Conservation (phyloP, 169 alveolate genomes). For the Plasmodium yoelii region DNA sequence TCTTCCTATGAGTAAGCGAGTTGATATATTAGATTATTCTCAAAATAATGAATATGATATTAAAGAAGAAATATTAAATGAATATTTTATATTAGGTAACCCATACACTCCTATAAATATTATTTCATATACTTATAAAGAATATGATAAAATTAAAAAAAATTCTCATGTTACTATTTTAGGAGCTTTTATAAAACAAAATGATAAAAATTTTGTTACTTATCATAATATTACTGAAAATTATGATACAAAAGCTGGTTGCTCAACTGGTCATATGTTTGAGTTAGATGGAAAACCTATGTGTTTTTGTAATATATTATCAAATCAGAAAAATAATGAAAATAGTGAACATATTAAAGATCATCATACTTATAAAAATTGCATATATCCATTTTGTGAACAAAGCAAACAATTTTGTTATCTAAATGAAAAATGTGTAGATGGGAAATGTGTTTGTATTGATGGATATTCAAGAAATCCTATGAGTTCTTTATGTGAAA, state of each 20-base stretch:
- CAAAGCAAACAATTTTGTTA: slow-evolving; percentile 47
- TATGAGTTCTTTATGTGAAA: slow-evolving; percentile 70
- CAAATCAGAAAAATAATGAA: background rate
- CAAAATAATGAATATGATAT: slow-evolving; percentile 70
- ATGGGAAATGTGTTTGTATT: slow-evolving; percentile 72
- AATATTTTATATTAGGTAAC: slow-evolving; percentile 66
- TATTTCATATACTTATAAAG: slow-evolving; percentile 34
- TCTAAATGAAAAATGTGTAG: slow-evolving; percentile 57
- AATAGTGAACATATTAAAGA: background rate
- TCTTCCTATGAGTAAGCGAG: slow-evolving; percentile 55
- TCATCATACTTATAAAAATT: background rate
- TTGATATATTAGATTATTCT: slow-evolving; percentile 50
- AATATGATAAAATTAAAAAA: slow-evolving; percentile 51
- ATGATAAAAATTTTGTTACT: slow-evolving; percentile 19
- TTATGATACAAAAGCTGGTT: background rate
- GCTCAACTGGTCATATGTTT: slow-evolving; percentile 33
- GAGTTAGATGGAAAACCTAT: slow-evolving; percentile 28
- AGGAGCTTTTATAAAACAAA: slow-evolving; percentile 53
- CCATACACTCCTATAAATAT: slow-evolving; percentile 70
- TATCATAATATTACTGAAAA: slow-evolving; percentile 16
- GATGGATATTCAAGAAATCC: slow-evolving; percentile 74
- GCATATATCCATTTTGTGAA: slow-evolving; percentile 66
- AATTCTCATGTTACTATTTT: slow-evolving; percentile 43
- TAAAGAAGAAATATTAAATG: slow-evolving; percentile 72
- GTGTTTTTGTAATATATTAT: slow-evolving; percentile 45